Conservation (phyloP, 768 basidiomycete genomes). For the Suillus brevipes region DNA sequence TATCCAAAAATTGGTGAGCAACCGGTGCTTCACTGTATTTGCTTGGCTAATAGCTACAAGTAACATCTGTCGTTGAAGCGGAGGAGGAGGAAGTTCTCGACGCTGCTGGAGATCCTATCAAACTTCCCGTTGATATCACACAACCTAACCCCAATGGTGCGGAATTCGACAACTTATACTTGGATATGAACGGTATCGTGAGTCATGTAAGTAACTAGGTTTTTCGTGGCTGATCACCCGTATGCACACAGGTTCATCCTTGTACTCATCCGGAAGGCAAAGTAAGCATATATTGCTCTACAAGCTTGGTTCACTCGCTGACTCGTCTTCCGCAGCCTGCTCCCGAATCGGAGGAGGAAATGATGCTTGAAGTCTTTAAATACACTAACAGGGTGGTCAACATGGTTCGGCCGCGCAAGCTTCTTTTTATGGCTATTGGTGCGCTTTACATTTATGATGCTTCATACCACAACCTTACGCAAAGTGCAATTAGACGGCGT, state of each 20-base stretch:
- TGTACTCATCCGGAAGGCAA: slow-evolving; percentile 99
- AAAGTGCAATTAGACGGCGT: slow-evolving; percentile 75
- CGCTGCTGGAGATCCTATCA: slow-evolving; percentile 64
- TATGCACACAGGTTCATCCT: slow-evolving; percentile 75
- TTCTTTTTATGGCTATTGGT: slow-evolving; percentile 99
- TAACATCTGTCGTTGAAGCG: slow-evolving; percentile 80
- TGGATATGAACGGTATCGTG: slow-evolving; percentile 99
- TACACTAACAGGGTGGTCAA: slow-evolving; percentile 98
- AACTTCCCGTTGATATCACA: slow-evolving; percentile 77
- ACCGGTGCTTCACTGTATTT: background rate
- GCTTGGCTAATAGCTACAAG: slow-evolving; percentile 36
- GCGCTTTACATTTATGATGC: slow-evolving; percentile 24
- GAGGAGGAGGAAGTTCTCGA: slow-evolving; percentile 70
- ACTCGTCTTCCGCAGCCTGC: slow-evolving; percentile 59
- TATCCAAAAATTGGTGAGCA: slow-evolving; percentile 93
- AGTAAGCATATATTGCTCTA: slow-evolving; percentile 39
- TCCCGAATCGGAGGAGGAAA: slow-evolving; percentile 96
- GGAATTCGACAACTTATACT: slow-evolving; percentile 95
- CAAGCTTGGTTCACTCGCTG: slow-evolving; percentile 1
- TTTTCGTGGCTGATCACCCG: slow-evolving; percentile 7
- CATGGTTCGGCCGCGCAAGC: slow-evolving; percentile 92
- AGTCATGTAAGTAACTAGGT: slow-evolving; percentile 23
- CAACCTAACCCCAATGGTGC: slow-evolving; percentile 89
- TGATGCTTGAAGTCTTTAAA: slow-evolving; percentile 97
- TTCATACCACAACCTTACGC: slow-evolving; percentile 7